Base-by-base conservation (phyloP, 2,329 filamentous ascomycete genomes). In the Sphaerulina musiva region DNA sequence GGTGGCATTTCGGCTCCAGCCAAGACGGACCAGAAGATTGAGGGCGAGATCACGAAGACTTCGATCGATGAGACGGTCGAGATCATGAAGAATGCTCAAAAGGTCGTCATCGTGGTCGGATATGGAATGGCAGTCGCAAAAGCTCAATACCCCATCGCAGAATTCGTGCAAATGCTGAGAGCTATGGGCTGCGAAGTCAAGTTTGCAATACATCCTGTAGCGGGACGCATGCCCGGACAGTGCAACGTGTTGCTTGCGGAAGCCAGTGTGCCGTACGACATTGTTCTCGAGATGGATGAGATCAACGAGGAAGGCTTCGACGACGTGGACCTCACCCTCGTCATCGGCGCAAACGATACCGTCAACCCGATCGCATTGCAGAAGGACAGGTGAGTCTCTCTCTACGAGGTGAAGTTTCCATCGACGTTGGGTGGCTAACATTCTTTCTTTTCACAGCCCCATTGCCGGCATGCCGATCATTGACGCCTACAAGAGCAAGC, bases 61-160 rank as follows among this genome's bases (percentile, higher is more conserved):
- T 86, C 79, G 3, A 78, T 92, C 1, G 89, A 95, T 14, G 89
- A 95, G 45, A 85, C 87, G 0, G 86, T 87, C 1, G 88, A 95
- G 29, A 79, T 83, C 0, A 76, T 95, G 2, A 74, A 83, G 12
- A 86, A 85, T 57, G 85, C 89, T 0, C 88, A 95, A 65, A 90
- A 80, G 45, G 88, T 95, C 53, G 93, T 95, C 63, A 90, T 95
- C 51, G 84, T 92, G 1, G 89, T 95, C 4, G 90, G 90, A 1
- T 95, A 95, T 64, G 90, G 90, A 49, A 95, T 95, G 90, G 90
- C 90, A 0, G 89, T 95, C 1, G 89, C 90, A 7, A 95, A 95
- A 71, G 89, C 90, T 2, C 90, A 95, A 71, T 95, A 95, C 67
- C 88, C 89, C 20, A 89, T 95, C 49, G 86, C 86, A 3, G 87